phyloP scores from a whole-genome alignment of 2,329 filamentous ascomycete species.

The Thelonectria blattea region DNA sequence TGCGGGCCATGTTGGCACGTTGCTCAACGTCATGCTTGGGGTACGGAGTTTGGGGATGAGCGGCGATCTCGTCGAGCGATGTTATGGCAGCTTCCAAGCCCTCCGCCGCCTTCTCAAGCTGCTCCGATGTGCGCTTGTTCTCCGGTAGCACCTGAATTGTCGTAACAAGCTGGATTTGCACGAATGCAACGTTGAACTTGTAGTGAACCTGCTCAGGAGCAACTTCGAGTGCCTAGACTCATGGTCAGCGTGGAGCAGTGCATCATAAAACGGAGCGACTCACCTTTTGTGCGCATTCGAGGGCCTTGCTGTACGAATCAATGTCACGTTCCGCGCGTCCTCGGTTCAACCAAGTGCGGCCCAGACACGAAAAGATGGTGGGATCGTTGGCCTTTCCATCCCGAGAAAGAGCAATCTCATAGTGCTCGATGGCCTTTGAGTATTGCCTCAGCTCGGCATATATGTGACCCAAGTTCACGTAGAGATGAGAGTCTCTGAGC shows the following conservation, averaged over 20 bases:
- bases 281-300: constrained; percentile 70
- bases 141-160: constrained; percentile 78
- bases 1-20: constrained; percentile 95
- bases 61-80: constrained; percentile 67
- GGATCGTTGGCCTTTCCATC: constrained; percentile 77
- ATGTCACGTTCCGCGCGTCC: constrained; percentile 68
- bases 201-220: constrained; percentile 87
- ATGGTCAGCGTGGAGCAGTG: constrained; percentile 19
- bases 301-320: constrained; percentile 61
- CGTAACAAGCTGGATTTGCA: constrained; percentile 91
- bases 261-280: constrained; percentile 23
- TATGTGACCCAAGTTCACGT: constrained; percentile 91
- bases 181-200: constrained; percentile 97
- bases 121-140: constrained; percentile 75
- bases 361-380: constrained; percentile 82
- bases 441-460: constrained; percentile 91
- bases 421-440: constrained; percentile 90
- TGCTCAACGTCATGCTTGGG: constrained; percentile 90
- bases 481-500: constrained; percentile 84
- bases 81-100: constrained; percentile 89
- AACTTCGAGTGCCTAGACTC: constrained; percentile 71
- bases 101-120: constrained; percentile 79
- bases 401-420: constrained; percentile 83
- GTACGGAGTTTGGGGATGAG: constrained; percentile 76
- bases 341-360: constrained; percentile 84